Conservation (phyloP, 2,329 filamentous ascomycete genomes). For the Pestalotiopsis sp. region DNA sequence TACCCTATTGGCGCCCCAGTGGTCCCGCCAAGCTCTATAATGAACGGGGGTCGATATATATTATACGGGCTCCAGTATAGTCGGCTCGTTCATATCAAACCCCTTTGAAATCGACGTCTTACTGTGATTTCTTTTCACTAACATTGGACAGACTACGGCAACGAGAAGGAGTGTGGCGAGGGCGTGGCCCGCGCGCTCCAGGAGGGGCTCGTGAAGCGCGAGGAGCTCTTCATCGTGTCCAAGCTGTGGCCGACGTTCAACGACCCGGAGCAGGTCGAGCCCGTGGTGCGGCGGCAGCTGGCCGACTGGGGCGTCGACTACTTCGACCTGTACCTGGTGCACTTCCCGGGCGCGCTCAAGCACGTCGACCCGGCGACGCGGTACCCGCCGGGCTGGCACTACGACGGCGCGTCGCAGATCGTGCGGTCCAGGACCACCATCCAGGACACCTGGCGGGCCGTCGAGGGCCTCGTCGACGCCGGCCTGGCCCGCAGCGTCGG, state of each 20-base stretch:
- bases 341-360: slow-evolving; percentile 86
- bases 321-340: slow-evolving; percentile 87
- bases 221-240: slow-evolving; percentile 89
- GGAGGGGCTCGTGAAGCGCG: slow-evolving; percentile 78
- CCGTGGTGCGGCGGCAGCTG: slow-evolving; percentile 76
- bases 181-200: slow-evolving; percentile 79
- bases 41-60: background rate
- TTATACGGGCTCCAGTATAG: background rate
- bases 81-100: background rate
- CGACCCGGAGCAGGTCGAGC: slow-evolving; percentile 75
- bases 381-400: slow-evolving; percentile 80
- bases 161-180: slow-evolving; percentile 77
- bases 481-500: slow-evolving; percentile 75
- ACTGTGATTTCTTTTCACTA: too few species aligned
- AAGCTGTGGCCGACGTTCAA: slow-evolving; percentile 96
- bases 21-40: background rate
- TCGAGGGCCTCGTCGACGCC: slow-evolving; percentile 74
- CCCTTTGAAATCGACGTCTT: background rate
- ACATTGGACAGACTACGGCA: slow-evolving; percentile 69
- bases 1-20: background rate
- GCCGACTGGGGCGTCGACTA: slow-evolving; percentile 85
- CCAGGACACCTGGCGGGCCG: slow-evolving; percentile 80
- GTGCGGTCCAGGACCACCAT: slow-evolving; percentile 69
- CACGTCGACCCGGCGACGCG: slow-evolving; percentile 79
- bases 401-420: slow-evolving; percentile 64